A percentile compares a stretch with the other conserved stretches of the same genome.
These are phyloP conservation scores for Monilinia polystroma DNA, from an alignment of 2,329 filamentous ascomycete genomes.

Conservation along the genomic window DNA sequence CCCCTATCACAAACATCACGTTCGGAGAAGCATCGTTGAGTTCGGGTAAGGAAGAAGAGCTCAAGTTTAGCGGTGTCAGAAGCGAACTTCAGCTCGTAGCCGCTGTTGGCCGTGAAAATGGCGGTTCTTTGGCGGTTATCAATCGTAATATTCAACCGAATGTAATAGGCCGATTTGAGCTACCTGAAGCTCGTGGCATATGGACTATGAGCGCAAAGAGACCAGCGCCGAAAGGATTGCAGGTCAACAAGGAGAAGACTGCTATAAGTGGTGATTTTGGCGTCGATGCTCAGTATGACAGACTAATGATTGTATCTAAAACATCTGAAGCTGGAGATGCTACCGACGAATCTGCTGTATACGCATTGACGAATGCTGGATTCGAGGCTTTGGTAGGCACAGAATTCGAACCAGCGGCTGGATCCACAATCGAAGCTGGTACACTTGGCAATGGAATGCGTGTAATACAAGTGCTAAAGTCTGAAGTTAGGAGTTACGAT, in stretches of 20 bases:
- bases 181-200: slow-evolving; percentile 70
- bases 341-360: slow-evolving; percentile 66
- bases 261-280: slow-evolving; percentile 53
- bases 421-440: slow-evolving; percentile 81
- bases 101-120: slow-evolving; percentile 62
- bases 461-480: slow-evolving; percentile 83
- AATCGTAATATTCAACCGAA: slow-evolving; percentile 75
- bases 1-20: slow-evolving; percentile 73
- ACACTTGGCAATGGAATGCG: slow-evolving; percentile 77
- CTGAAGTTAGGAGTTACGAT: slow-evolving; percentile 88
- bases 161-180: slow-evolving; percentile 66
- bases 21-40: slow-evolving; percentile 57
- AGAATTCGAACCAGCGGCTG: slow-evolving; percentile 89
- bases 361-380: slow-evolving; percentile 68
- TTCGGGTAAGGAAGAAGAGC: slow-evolving; percentile 48
- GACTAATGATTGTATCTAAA: slow-evolving; percentile 81
- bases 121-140: slow-evolving; percentile 71
- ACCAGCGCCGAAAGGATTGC: slow-evolving; percentile 60
- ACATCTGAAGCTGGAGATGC: slow-evolving; percentile 67
- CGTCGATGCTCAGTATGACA: slow-evolving; percentile 64
- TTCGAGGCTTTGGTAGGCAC: slow-evolving; percentile 76
- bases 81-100: slow-evolving; percentile 60
- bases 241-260: slow-evolving; percentile 49
- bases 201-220: slow-evolving; percentile 78
- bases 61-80: slow-evolving; percentile 48